phyloP scores from a whole-genome alignment of 2,329 filamentous ascomycete genomes.

The Colletotrichum noveboracense region DNA sequence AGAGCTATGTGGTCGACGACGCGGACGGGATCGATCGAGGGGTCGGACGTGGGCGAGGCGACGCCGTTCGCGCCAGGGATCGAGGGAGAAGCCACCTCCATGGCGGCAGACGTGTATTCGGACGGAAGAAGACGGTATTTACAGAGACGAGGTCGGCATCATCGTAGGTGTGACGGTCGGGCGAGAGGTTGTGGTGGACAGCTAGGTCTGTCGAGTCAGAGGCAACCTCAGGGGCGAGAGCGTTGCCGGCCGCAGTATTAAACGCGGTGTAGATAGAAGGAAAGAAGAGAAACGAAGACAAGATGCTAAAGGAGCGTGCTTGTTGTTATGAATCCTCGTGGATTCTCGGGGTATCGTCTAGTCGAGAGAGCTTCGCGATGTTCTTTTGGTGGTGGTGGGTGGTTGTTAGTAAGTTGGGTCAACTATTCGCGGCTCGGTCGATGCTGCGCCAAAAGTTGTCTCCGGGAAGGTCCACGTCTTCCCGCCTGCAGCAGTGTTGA shows the following conservation, averaged over 20 bases:
- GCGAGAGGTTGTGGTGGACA: not conserved
- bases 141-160: conserved; percentile 18
- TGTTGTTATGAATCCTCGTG: not conserved
- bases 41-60: conserved; percentile 48
- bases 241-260: not conserved
- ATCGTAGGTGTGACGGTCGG: conserved; percentile 5
- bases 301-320: conserved; percentile 9
- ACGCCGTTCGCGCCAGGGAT: conserved; percentile 53
- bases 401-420: not conserved
- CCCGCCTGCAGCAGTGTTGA: conserved; percentile 12
- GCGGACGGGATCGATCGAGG: conserved; percentile 68
- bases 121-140: conserved; percentile 22
- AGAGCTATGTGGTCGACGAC: conserved; percentile 75
- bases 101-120: conserved; percentile 35
- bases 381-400: not conserved
- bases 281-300: not conserved
- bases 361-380: not conserved
- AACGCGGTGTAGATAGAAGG: not conserved
- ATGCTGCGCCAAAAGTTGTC: conserved; percentile 2
- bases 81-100: conserved; percentile 59
- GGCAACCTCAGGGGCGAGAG: conserved; percentile 4
- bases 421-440: not conserved
- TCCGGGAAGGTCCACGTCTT: not conserved
- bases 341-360: conserved; percentile 14
- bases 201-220: conserved; percentile 7